Evolutionary conservation across 441 rosid species (phyloP), one percentile per base, ranked within the genome.

Genomic region (Omphalea diandra): DNA sequence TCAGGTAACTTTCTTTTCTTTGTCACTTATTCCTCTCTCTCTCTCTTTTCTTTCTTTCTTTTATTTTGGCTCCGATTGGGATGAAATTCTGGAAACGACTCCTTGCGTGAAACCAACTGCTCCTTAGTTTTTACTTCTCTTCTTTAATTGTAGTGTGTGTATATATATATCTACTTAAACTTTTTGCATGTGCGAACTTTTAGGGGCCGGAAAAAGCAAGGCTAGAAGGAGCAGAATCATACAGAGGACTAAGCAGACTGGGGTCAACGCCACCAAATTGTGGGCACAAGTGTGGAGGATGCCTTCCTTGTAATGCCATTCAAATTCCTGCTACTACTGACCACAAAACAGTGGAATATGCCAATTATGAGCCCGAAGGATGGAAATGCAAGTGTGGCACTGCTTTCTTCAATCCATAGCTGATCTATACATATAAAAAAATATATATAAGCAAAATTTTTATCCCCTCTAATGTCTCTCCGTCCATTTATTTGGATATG

Each of bases 301-400:
- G 85, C 67, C 5, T 14, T 4, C 81, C 85, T 29, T 82, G 85
- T 52, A 55, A 74, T 20, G 81, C 85, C 46, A 76, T 70, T 63
- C 81, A 82, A 59, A 74, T 69, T 12, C 85, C 85, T 2, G 52
- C 81, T 10, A 82, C 73, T 17, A 56, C 78, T 31, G 71, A 65
- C 33, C 63, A 32, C 17, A 7, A 70, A 6, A 55, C 56, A 2
- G 44, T 82, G 46, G 63, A 76, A 40, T 79, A 72, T 54, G 71
- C 83, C 1, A 82, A 82, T 29, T 79, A 79, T 65, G 81, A 79
- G 41, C 81, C 85, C 10, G 85, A 82, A 73, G 85, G 85, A 8
- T 82, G 85, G 84, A 82, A 76, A 72, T 79, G 85, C 81, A 78
- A 82, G 69, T 82, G 83, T 60, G 85, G 85, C 41, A 5, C 79